Base-by-base conservation (phyloP, 139 green algal species). In the Chlorella sp. region DNA sequence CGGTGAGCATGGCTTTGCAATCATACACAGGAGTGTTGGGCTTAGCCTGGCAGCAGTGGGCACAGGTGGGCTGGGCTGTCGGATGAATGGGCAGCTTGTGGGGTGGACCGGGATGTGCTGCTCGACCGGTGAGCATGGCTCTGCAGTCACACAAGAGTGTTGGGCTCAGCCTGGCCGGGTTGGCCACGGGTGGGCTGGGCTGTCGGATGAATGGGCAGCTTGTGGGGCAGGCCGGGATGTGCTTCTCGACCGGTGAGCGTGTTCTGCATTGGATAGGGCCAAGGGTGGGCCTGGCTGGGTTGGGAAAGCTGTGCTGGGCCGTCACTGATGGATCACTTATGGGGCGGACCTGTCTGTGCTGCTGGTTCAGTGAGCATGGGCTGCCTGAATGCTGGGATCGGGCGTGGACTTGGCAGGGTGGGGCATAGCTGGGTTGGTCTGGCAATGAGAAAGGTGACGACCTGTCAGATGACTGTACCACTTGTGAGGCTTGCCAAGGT, bases 41-140 rank as follows among this genome's bases (percentile, higher is more conserved):
- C n/a, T n/a, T n/a, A n/a, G n/a, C n/a, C n/a, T n/a, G n/a, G n/a
- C n/a, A n/a, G n/a, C n/a, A n/a, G n/a, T n/a, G n/a, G n/a, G n/a
- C n/a, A n/a, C n/a, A n/a, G n/a, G n/a, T n/a, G n/a, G n/a, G n/a
- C n/a, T n/a, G n/a, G n/a, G n/a, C 77, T 88, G 1, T 75, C 90
- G 18, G 95, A 97, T 89, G 94, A 96, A 34, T 96, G 92, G 93
- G 97, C 95, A 9, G 97, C 95, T 4, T 97, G 95, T 86, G 90
- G 93, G 19, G 42, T 40, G 16, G 95, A 97, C 64, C 89, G 94
- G 30, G 88, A 92, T 36, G 61, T 84, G 87, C 92, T 97, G 32
- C 90, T 97, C 21, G 95, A 97, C 88, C 91, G 91, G 92, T 92
- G 75, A 16, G 77, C 77, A 36, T 3, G n/a, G 18, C 26, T 71